Conservation (phyloP, 768 basidiomycete species). For the Tephrocybe sp. region DNA sequence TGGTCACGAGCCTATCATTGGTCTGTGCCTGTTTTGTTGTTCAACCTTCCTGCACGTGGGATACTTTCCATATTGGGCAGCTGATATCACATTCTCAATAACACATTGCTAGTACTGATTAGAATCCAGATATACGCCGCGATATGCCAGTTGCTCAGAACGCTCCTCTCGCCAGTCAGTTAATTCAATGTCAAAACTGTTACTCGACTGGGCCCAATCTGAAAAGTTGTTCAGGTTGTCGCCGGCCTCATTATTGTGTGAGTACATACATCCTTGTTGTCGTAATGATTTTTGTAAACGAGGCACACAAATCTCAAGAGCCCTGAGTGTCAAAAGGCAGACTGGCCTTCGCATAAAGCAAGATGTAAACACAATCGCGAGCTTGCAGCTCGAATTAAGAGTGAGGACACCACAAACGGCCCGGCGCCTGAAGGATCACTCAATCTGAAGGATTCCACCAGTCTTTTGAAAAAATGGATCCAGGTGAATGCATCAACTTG, state of each 20-base stretch:
- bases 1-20: too few relatives aligned
- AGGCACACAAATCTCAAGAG: too few relatives aligned
- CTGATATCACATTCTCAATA: too few relatives aligned
- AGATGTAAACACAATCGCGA: slow-evolving; percentile 7
- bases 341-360: slow-evolving; percentile 1
- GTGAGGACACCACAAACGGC: background rate
- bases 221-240: slow-evolving; percentile 1
- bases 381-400: background rate
- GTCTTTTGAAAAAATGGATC: background rate
- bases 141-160: background rate
- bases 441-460: background rate
- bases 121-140: too few relatives aligned
- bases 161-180: background rate
- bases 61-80: too few relatives aligned
- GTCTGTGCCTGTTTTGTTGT: too few relatives aligned
- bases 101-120: too few relatives aligned
- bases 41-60: too few relatives aligned
- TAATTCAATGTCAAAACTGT: slow-evolving; percentile 7
- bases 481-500: slow-evolving; percentile 2
- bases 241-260: slow-evolving; percentile 3
- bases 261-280: background rate
- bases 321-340: slow-evolving; percentile 2
- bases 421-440: background rate
- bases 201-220: background rate
- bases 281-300: too few relatives aligned